Conservation (phyloP, 768 basidiomycete genomes). For the Guyanaporus albipodus region DNA sequence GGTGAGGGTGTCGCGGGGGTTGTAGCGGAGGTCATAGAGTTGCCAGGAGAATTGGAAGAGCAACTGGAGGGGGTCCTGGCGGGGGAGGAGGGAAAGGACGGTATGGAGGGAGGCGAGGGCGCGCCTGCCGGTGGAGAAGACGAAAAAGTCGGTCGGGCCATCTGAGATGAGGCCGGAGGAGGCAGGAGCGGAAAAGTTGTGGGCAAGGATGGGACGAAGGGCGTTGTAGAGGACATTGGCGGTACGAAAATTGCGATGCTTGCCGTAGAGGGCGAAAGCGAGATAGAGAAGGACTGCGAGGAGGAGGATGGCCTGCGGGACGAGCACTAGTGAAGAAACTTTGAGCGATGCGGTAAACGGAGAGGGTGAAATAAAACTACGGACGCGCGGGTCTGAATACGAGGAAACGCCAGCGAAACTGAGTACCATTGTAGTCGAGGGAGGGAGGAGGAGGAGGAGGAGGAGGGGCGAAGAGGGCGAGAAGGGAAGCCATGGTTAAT, state of each 20-base stretch:
- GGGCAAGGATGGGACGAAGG: conserved; percentile 52
- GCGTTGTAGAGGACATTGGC: conserved; percentile 66
- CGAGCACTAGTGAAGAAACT: conserved; percentile 49
- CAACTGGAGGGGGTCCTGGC: conserved; percentile 76
- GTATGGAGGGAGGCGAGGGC: conserved; percentile 76
- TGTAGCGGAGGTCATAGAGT: conserved; percentile 73
- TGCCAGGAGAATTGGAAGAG: conserved; percentile 57
- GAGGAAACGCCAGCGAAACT: conserved; percentile 71
- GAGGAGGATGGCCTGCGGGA: conserved; percentile 59
- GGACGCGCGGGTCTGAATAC: conserved; percentile 76
- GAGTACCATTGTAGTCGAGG: conserved; percentile 66
- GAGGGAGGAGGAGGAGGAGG: conserved; percentile 17
- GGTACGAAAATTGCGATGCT: conserved; percentile 50
- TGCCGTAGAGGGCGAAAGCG: conserved; percentile 56
- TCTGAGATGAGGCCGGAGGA: conserved; percentile 55
- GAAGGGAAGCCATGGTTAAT: conserved; percentile 13
- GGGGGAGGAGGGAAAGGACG: conserved; percentile 70
- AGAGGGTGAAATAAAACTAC: background rate
- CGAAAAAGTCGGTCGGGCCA: conserved; percentile 76
- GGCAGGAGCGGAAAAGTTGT: conserved; percentile 73
- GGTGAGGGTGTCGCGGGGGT: conserved; percentile 61
- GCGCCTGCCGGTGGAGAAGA: conserved; percentile 84
- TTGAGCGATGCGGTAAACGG: background rate
- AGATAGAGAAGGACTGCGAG: conserved; percentile 53
- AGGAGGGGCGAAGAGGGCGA: conserved; percentile 12